Conservation (phyloP, 2,329 filamentous ascomycete genomes). For the Neonectria coccinea region DNA sequence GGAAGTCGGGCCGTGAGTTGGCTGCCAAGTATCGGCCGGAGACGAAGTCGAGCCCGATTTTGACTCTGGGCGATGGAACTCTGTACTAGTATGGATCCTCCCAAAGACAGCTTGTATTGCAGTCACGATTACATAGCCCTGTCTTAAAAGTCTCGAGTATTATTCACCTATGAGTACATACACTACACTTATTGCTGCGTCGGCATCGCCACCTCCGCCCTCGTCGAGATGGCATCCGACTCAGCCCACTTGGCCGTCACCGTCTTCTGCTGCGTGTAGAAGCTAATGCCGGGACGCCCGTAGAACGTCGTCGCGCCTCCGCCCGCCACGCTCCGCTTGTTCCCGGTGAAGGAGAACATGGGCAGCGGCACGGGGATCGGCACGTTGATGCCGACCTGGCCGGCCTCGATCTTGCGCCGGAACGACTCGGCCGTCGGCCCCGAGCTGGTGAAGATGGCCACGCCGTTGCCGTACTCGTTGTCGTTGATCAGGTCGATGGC, state of each 20-base stretch:
- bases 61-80: constrained; percentile 84
- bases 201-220: constrained; percentile 25
- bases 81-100: constrained; percentile 68
- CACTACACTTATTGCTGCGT: constrained; percentile 15
- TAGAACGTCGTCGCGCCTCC: constrained; percentile 79
- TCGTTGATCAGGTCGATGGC: constrained; percentile 49
- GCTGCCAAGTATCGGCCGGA: constrained; percentile 82
- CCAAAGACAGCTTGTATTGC: background rate
- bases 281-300: constrained; percentile 75
- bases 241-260: constrained; percentile 60
- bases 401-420: constrained; percentile 46
- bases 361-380: constrained; percentile 44
- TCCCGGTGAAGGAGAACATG: constrained; percentile 47
- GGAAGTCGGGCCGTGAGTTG: constrained; percentile 80
- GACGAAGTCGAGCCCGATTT: constrained; percentile 85
- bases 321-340: constrained; percentile 75
- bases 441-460: constrained; percentile 50
- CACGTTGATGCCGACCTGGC: constrained; percentile 45
- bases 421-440: constrained; percentile 48
- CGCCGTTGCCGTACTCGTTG: constrained; percentile 51
- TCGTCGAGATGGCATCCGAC: constrained; percentile 23
- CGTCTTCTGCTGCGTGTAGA: constrained; percentile 81
- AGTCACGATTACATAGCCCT: background rate
- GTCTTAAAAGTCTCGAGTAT: background rate
- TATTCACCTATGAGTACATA: background rate